Base-by-base conservation (phyloP, 768 basidiomycete genomes). In the Baorangia bicolor region DNA sequence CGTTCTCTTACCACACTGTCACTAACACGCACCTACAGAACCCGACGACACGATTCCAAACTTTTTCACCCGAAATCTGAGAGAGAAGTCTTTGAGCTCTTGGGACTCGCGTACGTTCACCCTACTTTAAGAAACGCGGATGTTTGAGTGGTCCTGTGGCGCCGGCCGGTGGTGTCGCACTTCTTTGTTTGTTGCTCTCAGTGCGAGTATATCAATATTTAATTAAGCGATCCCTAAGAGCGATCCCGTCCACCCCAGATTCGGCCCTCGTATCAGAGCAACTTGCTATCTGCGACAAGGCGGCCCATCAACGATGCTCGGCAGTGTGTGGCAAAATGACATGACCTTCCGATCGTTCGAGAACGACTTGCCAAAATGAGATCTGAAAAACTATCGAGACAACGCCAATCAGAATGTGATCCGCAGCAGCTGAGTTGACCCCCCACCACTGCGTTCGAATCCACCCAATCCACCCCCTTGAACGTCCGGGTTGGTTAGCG, bases 91-190 rank as follows among this genome's bases (percentile, higher is more conserved):
- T 94, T 93, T 62, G 79, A 84, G 30, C 72, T 87, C 1, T 72
- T 92, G 14, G 88, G 85, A 1, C 69, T 92, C 48, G 76, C 83
- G 41, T 92, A 84, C 78, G 73, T 93, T 27, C 82, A 86, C 53
- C 90, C 92, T 3, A 79, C 74, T 1, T 67, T 85, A 72, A 78
- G 92, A 49, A 93, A 92, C 64, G 88, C 90, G 0, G 85, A 88
- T 67, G 71, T 74, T 23, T 87, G 69, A 55, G n/a, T 8, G 14
- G 9, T 28, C 30, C 52, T 54, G 54, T 67, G 64, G 55, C 53
- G 55, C 28, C n/a, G 46, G 31, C 23, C 20, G 37, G 37, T 37
- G 43, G 53, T 34, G 16, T 28, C 14, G 28, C 14, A 21, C 25
- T 27, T 25, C 27, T 34, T 27, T 47, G 12, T 21, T 23, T 38